Percentiles rank a stretch among this genome's conserved stretches.
Evolutionary conservation across 805 yeast genomes (phyloP).

Genomic region (Nakazawaea anatomiae): DNA sequence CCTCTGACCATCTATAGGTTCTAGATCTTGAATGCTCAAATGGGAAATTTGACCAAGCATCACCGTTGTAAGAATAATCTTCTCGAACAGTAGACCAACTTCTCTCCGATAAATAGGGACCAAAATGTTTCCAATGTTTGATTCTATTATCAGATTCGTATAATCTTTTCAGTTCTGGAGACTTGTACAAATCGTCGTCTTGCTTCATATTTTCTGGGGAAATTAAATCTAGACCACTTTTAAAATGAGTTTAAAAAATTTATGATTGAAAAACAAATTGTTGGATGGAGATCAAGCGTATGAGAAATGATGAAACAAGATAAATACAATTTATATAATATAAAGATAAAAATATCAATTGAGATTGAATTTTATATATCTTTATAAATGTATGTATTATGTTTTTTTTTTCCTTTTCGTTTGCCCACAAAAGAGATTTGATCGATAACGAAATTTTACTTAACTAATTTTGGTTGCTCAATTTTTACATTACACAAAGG

Average conservation of each 20-base stretch:
- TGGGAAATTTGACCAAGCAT: constrained; percentile 87
- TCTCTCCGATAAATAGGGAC: constrained; percentile 83
- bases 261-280: too few relatives aligned
- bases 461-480: too few relatives aligned
- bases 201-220: background rate
- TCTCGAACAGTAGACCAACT: constrained; percentile 87
- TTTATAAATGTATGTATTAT: too few relatives aligned
- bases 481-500: too few relatives aligned
- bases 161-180: constrained; percentile 23
- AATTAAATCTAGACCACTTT: background rate
- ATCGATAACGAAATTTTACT: too few relatives aligned
- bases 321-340: too few relatives aligned
- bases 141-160: constrained; percentile 29
- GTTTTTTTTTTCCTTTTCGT: too few relatives aligned
- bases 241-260: background rate
- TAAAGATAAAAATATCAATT: too few relatives aligned
- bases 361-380: too few relatives aligned
- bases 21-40: constrained; percentile 79
- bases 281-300: too few relatives aligned
- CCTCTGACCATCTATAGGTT: constrained; percentile 93
- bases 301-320: too few relatives aligned
- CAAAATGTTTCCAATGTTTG: constrained; percentile 84
- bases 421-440: too few relatives aligned
- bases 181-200: background rate
- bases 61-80: constrained; percentile 80